phyloP scores from a whole-genome alignment of 1,284 basidiomycete species.

The Moesziomyces sp. region DNA sequence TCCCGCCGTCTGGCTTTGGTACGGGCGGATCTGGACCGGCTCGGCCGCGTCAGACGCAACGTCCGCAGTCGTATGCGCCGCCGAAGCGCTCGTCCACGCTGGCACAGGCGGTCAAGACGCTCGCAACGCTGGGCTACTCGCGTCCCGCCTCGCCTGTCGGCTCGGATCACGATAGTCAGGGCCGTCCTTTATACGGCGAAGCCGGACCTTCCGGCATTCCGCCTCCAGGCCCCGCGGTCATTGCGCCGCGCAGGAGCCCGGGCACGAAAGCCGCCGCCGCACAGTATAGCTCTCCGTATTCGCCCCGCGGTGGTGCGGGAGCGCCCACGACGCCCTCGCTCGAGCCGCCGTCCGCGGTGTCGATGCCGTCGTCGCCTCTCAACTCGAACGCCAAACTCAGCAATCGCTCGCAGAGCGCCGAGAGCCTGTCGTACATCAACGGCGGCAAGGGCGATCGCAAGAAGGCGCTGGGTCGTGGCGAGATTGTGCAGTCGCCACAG shows the following conservation, averaged over 20 bases:
- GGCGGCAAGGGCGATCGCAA: constrained; percentile 23
- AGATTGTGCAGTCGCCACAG: background rate
- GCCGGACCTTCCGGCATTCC: constrained; percentile 43
- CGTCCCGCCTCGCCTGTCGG: constrained; percentile 52
- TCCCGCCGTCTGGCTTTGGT: constrained; percentile 40
- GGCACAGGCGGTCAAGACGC: constrained; percentile 58
- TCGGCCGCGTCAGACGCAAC: constrained; percentile 20
- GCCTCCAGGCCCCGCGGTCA: constrained; percentile 42
- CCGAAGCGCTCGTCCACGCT: constrained; percentile 48
- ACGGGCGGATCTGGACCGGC: constrained; percentile 44
- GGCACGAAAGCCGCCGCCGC: constrained; percentile 33
- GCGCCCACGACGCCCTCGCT: constrained; percentile 19
- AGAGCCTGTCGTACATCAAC: constrained; percentile 48
- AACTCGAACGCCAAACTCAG: constrained; percentile 28
- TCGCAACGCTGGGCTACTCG: constrained; percentile 61
- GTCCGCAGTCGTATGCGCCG: constrained; percentile 70
- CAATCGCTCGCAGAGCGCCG: constrained; percentile 55
- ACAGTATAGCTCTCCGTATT: constrained; percentile 48
- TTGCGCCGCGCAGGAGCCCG: constrained; percentile 36
- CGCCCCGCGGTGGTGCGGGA: constrained; percentile 6
- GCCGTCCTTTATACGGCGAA: constrained; percentile 39
- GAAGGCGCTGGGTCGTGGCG: constrained; percentile 21
- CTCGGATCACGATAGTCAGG: constrained; percentile 37
- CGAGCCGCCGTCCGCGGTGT: constrained; percentile 17
- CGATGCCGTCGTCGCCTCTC: constrained; percentile 40